These are phyloP conservation scores for Penicillium atrosanguineum DNA, from an alignment of 495 filamentous ascomycete species.

Conservation along the genomic window DNA sequence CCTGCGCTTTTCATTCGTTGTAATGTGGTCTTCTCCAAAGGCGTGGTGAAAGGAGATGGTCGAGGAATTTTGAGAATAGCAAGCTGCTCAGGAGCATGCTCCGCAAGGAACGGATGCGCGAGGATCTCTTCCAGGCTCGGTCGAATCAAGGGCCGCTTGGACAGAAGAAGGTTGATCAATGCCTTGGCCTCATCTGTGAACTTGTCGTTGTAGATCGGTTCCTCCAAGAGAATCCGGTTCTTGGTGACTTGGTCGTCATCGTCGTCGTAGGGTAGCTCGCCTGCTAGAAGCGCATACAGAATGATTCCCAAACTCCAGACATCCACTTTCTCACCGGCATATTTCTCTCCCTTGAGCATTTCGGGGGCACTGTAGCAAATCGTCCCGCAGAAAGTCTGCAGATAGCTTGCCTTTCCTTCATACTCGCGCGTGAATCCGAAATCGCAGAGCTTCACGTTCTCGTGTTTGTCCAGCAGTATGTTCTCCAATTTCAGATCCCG, in stretches of 20 bases:
- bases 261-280: conserved; percentile 94
- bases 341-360: conserved; percentile 98
- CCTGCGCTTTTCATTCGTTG: conserved; percentile 94
- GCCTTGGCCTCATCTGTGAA: conserved; percentile 73
- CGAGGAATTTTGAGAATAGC: conserved; percentile 84
- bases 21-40: conserved; percentile 85
- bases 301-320: conserved; percentile 98
- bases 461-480: conserved; percentile 92
- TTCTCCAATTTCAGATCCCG: conserved; percentile 97
- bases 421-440: conserved; percentile 98
- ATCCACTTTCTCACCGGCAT: conserved; percentile 95
- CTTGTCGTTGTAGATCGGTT: conserved; percentile 79
- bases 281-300: conserved; percentile 85
- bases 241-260: conserved; percentile 87
- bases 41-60: conserved; percentile 81
- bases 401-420: conserved; percentile 88
- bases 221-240: conserved; percentile 74
- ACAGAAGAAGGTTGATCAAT: conserved; percentile 72
- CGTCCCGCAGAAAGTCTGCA: conserved; percentile 97
- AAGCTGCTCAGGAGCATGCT: conserved; percentile 84
- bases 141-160: conserved; percentile 82
- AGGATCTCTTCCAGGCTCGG: conserved; percentile 87
- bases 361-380: conserved; percentile 97
- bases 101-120: conserved; percentile 82
- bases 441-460: conserved; percentile 98